These are phyloP conservation scores for Cercophora newfieldiana DNA, from an alignment of 495 filamentous ascomycete species.

Conservation along the genomic window DNA sequence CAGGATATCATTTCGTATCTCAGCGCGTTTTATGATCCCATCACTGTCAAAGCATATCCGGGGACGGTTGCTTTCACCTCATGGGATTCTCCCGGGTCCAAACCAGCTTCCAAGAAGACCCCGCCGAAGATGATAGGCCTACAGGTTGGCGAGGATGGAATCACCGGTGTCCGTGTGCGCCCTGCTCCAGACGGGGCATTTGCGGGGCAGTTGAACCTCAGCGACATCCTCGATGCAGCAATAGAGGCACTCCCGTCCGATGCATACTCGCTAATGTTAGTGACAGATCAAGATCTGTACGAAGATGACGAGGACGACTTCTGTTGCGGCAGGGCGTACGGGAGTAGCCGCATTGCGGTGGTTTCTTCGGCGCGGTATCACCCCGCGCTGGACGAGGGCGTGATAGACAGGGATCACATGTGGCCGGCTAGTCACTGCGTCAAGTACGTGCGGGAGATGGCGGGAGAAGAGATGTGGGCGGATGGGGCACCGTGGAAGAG, in stretches of 20 bases:
- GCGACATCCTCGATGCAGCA: conserved; percentile 63
- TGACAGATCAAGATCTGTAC: conserved; percentile 64
- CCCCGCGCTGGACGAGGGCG: conserved; percentile 49
- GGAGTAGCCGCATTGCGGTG: conserved; percentile 59
- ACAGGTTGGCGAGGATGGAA: conserved; percentile 24
- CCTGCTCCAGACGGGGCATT: conserved; percentile 50
- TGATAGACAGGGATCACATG: conserved; percentile 53
- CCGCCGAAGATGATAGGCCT: conserved; percentile 45
- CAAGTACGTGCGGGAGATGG: conserved; percentile 44
- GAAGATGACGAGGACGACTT: conserved; percentile 68
- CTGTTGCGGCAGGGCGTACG: conserved; percentile 67
- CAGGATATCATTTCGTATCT: conserved; percentile 55
- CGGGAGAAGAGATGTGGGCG: conserved; percentile 13
- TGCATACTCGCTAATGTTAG: conserved; percentile 59
- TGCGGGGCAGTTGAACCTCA: conserved; percentile 57
- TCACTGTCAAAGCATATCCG: conserved; percentile 51
- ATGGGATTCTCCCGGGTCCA: conserved; percentile 41
- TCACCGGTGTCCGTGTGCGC: conserved; percentile 57
- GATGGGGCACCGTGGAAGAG: conserved; percentile 1
- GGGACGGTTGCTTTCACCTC: conserved; percentile 41
- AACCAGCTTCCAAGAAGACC: conserved; percentile 8
- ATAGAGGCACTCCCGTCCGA: conserved; percentile 57
- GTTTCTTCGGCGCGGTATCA: conserved; percentile 62
- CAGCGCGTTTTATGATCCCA: conserved; percentile 60
- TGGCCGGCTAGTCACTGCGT: conserved; percentile 67